These are phyloP conservation scores for Penicillium sp. DNA, from an alignment of 2,329 filamentous ascomycete species.

Conservation along the genomic window DNA sequence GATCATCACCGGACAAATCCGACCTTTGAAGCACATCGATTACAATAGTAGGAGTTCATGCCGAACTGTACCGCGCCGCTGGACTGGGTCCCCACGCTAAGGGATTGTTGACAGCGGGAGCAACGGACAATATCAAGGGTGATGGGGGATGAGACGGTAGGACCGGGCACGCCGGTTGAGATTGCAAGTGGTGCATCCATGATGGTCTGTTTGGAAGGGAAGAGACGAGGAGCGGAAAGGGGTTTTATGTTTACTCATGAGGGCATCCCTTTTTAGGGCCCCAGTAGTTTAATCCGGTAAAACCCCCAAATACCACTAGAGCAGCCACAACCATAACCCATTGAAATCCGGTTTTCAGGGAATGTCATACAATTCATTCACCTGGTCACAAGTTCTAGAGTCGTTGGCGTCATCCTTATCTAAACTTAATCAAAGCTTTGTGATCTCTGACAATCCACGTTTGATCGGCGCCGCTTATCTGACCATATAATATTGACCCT, in stretches of 20 bases:
- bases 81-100: conserved; percentile 42
- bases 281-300: neutral
- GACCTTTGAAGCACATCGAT: conserved; percentile 46
- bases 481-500: neutral
- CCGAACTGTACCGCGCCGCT: conserved; percentile 46
- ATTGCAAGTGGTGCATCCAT: conserved; percentile 42
- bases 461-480: neutral
- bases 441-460: neutral
- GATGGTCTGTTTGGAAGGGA: neutral
- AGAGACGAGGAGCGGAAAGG: neutral
- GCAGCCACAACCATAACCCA: neutral
- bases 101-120: conserved; percentile 49
- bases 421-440: neutral
- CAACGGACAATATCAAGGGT: conserved; percentile 47
- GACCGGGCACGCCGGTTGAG: conserved; percentile 23
- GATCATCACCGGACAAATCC: conserved; percentile 41
- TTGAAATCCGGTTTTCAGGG: neutral
- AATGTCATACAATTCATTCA: neutral
- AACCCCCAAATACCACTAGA: neutral
- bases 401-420: neutral
- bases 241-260: neutral
- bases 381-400: neutral
- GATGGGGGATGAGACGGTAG: conserved; percentile 24
- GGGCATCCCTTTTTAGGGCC: neutral
- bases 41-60: conserved; percentile 53